These are phyloP conservation scores for Rhizoctonia solani DNA, from an alignment of 1,284 basidiomycete species.

Conservation along the genomic window DNA sequence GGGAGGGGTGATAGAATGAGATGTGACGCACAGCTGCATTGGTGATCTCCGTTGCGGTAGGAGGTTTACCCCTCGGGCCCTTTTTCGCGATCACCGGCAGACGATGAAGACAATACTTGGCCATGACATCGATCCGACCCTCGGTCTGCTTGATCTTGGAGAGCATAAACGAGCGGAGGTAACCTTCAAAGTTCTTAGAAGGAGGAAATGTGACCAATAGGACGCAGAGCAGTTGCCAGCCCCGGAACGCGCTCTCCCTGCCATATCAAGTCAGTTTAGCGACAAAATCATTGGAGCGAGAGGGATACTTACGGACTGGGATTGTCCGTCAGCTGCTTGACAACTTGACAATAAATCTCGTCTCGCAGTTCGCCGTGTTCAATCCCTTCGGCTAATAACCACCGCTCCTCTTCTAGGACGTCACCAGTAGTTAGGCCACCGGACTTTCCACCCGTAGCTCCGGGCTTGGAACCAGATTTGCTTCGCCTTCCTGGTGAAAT, in stretches of 20 bases:
- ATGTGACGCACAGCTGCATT: slow-evolving; percentile 69
- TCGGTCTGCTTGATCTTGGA: slow-evolving; percentile 66
- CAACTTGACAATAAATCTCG: slow-evolving; percentile 88
- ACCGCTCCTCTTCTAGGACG: slow-evolving; percentile 81
- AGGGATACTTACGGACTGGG: slow-evolving; percentile 65
- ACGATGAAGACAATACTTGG: slow-evolving; percentile 79
- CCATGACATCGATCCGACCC: slow-evolving; percentile 83
- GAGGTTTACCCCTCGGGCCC: slow-evolving; percentile 81
- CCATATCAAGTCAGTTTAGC: neutral
- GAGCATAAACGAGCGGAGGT: slow-evolving; percentile 76
- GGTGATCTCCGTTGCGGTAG: slow-evolving; percentile 81
- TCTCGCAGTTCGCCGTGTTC: slow-evolving; percentile 80
- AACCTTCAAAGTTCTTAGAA: slow-evolving; percentile 85
- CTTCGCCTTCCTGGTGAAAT: slow-evolving; percentile 27
- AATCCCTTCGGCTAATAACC: slow-evolving; percentile 79
- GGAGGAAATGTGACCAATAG: slow-evolving; percentile 86
- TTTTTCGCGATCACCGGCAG: slow-evolving; percentile 73
- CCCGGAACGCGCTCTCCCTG: slow-evolving; percentile 82
- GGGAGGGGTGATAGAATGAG: neutral
- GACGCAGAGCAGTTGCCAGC: slow-evolving; percentile 90
- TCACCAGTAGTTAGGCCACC: slow-evolving; percentile 39
- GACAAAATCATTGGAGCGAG: neutral
- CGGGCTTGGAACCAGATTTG: slow-evolving; percentile 10
- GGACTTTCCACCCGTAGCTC: slow-evolving; percentile 46
- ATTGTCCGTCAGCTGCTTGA: slow-evolving; percentile 88